These are phyloP conservation scores for Collybiopsis luxurians DNA, from an alignment of 768 basidiomycete species.

Conservation along the genomic window DNA sequence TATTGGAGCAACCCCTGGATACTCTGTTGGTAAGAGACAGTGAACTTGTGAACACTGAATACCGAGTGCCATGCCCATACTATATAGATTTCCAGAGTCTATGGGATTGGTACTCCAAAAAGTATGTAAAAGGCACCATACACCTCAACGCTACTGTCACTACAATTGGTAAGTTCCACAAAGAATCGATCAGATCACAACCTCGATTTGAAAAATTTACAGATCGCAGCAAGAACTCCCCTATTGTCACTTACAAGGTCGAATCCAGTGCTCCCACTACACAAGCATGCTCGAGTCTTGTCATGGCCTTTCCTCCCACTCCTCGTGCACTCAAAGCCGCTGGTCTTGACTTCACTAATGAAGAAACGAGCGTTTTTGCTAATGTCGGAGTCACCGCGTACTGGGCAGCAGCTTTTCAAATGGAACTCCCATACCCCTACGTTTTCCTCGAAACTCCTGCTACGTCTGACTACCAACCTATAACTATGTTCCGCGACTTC, in stretches of 20 bases:
- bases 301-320: conserved; percentile 6
- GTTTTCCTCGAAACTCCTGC: not conserved
- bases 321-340: not conserved
- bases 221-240: conserved; percentile 3
- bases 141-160: conserved; percentile 1
- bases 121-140: not conserved
- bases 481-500: conserved; percentile 2
- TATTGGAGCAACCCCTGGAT: not conserved
- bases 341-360: not conserved
- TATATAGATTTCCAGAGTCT: conserved; percentile 7
- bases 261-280: not conserved
- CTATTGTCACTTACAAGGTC: not conserved
- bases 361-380: not conserved
- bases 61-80: no score
- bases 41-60: not conserved
- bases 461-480: not conserved
- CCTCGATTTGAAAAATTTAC: no score
- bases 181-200: not conserved
- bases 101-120: conserved; percentile 3
- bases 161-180: conserved; percentile 6
- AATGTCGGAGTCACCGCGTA: conserved; percentile 3
- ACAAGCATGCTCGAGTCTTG: conserved; percentile 2
- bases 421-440: not conserved
- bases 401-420: conserved; percentile 1
- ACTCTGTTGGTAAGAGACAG: conserved; percentile 5